Evolutionary conservation across 129 eudicot genomes (phyloP), one percentile per base, ranked within the genome.

Genomic region (Artemisia tridentata): DNA sequence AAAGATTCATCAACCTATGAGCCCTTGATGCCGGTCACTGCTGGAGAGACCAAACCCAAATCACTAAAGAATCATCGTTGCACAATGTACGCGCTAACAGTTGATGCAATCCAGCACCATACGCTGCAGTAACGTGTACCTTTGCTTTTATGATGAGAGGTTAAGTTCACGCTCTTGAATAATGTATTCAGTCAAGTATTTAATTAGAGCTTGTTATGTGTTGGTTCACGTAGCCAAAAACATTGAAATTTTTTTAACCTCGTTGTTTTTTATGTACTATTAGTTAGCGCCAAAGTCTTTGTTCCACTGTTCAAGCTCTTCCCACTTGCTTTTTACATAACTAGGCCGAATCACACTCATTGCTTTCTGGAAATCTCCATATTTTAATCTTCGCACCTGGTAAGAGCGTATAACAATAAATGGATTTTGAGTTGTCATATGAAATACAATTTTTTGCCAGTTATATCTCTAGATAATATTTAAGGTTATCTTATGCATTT

Each of bases 271-370:
- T 38, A 38, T 38, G 45, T 68, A 51, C 7, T 68, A 31, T 80
- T 84, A 90, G 79, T 82, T 90, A 29, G 99, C 82, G 29, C 99
- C 99, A 67, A 88, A 95, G 65, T 88, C 88, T 21, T 79, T 82
- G 81, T 95, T 95, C 99, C 99, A 95, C 51, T 60, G 78, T 67
- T 95, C 97, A 61, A 95, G 99, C 84, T 90, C 96, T 74, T 82
- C 82, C 99, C 99, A 95, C 77, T 86, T 88, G 86, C 93, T 88
- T 79, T 81, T 95, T 56, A 82, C 78, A 69, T 84, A 65, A 76
- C 99, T 95, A 8, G 99, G 99, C 57, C 97, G 82, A 41, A 95
- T 84, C 14, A 95, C 99, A 14, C 76, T 75, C 99, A 90, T 90
- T 14, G 99, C 99, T 70, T 82, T 95, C 76, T 73, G 76, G 75